Evolutionary conservation across 257 asterid species (phyloP).

Genomic region (Petunia axillaris): DNA sequence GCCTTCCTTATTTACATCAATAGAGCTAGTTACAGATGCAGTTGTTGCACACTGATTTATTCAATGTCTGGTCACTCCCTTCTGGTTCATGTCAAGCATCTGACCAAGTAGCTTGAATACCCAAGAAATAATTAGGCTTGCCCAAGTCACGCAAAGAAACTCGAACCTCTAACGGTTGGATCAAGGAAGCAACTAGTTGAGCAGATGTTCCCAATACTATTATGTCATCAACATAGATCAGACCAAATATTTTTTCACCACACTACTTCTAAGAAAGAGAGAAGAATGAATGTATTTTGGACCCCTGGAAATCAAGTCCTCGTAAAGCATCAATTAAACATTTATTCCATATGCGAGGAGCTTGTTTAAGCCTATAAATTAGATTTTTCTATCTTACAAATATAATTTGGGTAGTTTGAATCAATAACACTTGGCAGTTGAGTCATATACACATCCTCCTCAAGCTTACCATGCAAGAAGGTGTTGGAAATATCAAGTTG

Average conservation of each 20-base stretch:
- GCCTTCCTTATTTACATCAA: no score
- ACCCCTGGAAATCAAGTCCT: neutral
- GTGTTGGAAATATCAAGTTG: neutral
- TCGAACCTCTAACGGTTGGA: neutral
- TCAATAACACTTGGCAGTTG: neutral
- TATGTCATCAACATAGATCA: neutral
- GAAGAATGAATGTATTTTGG: neutral
- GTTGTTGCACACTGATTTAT: no score
- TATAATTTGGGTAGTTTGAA: neutral
- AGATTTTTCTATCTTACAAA: neutral
- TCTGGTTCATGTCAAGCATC: no score
- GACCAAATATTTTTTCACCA: neutral
- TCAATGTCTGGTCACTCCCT: no score
- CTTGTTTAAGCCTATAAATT: neutral
- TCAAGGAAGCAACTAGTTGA: neutral
- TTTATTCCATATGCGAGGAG: neutral
- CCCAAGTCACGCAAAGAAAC: neutral
- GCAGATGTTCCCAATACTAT: neutral
- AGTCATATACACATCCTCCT: neutral
- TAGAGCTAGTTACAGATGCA: no score
- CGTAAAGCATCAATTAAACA: neutral
- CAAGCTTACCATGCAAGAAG: neutral
- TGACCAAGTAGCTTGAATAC: neutral
- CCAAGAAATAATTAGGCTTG: neutral
- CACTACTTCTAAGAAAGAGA: neutral